A percentile compares a stretch with the other conserved stretches of the same genome.
Conservation (phyloP, 1,284 basidiomycete genomes). For the Ganoderma boninense region DNA sequence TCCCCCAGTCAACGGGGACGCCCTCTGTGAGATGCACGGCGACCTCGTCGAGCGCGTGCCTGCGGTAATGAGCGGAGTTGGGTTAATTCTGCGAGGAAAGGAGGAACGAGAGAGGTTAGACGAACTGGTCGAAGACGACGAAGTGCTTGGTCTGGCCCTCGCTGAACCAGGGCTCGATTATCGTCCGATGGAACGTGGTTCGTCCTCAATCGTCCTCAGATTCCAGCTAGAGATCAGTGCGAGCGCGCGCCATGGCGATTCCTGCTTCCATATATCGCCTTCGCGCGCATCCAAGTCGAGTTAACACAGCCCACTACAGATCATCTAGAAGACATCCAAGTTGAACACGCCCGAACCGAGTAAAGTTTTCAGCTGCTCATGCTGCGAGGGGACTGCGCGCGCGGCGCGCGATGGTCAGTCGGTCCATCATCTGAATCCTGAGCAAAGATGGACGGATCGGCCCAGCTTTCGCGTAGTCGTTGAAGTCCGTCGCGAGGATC, state of each 20-base stretch:
- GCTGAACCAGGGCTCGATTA: slow-evolving; percentile 62
- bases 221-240: not conserved
- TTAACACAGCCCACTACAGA: not conserved
- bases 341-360: slow-evolving; percentile 50
- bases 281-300: too few species aligned
- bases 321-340: slow-evolving; percentile 34
- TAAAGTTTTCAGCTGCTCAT: slow-evolving; percentile 34
- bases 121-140: slow-evolving; percentile 56
- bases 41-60: slow-evolving; percentile 41
- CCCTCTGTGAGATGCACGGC: slow-evolving; percentile 49
- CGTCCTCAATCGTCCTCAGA: too few species aligned
- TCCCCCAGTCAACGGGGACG: slow-evolving; percentile 59
- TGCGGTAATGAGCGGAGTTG: too few species aligned
- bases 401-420: not conserved
- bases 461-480: slow-evolving; percentile 39
- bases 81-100: too few species aligned
- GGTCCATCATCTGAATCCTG: not conserved
- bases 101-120: too few species aligned
- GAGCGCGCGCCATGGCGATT: not conserved
- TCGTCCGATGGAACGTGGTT: slow-evolving; percentile 56
- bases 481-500: slow-evolving; percentile 43
- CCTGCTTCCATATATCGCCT: slow-evolving; percentile 45
- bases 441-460: too few species aligned
- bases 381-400: slow-evolving; percentile 28
- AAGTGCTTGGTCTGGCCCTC: slow-evolving; percentile 57